Percentiles rank a stretch among this genome's conserved stretches.
Conservation (phyloP, 2,329 filamentous ascomycete genomes). For the Fusarium papillatum region DNA sequence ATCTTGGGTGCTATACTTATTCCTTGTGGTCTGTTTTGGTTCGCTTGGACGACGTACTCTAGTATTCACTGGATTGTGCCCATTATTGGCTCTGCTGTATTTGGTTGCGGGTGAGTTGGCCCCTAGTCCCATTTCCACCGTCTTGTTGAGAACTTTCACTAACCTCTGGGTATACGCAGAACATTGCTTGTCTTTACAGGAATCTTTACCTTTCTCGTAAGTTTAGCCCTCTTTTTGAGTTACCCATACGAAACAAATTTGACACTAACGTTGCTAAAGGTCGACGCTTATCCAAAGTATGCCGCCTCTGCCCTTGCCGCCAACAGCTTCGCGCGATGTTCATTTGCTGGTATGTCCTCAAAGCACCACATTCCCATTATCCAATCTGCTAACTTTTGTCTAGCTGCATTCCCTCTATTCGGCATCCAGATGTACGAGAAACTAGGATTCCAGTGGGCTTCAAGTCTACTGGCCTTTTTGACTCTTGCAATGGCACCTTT, state of each 20-base stretch:
- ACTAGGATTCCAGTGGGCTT: conserved; percentile 35
- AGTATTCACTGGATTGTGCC: conserved; percentile 34
- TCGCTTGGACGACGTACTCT: conserved; percentile 28
- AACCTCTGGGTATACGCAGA: background rate
- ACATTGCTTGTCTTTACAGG: conserved; percentile 27
- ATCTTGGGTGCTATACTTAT: conserved; percentile 29
- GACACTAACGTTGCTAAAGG: background rate
- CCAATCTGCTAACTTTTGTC: background rate
- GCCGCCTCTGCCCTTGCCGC: conserved; percentile 39
- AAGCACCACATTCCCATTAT: rapidly evolving
- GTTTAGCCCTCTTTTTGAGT: background rate
- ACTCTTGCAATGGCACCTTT: conserved; percentile 36
- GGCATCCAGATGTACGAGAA: conserved; percentile 36
- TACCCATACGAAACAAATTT: background rate
- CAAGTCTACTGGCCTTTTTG: conserved; percentile 33
- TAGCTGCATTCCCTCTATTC: conserved; percentile 31
- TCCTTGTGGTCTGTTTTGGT: conserved; percentile 32
- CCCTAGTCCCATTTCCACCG: background rate
- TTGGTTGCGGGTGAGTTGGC: conserved; percentile 35
- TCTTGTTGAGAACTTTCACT: background rate
- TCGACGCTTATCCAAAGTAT: conserved; percentile 36
- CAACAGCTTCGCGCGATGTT: conserved; percentile 37
- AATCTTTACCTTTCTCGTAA: conserved; percentile 34
- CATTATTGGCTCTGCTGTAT: conserved; percentile 27
- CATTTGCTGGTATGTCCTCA: conserved; percentile 22